These are phyloP conservation scores for Candida mattraensis DNA, from an alignment of 805 yeast species.

Conservation along the genomic window DNA sequence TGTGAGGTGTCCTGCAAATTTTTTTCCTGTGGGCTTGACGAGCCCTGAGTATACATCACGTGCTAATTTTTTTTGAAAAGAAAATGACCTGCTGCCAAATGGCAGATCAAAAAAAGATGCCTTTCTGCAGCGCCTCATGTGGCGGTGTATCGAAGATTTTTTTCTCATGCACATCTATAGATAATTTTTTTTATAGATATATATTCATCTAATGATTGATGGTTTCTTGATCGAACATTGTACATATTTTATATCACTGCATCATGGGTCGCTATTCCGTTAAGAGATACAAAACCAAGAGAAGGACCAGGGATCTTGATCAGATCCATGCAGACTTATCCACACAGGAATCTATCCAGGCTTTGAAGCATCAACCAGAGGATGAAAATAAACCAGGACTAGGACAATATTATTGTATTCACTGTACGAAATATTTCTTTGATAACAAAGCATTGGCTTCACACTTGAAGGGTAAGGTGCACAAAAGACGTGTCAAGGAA, in stretches of 20 bases:
- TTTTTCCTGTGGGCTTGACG: too few relatives aligned
- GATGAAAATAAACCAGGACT: conserved; percentile 92
- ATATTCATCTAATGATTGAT: background rate
- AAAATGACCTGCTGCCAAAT: too few relatives aligned
- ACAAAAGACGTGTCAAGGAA: conserved; percentile 81
- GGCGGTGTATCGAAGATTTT: too few relatives aligned
- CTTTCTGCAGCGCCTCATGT: too few relatives aligned
- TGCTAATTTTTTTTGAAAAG: too few relatives aligned
- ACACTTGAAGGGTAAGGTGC: conserved; percentile 76
- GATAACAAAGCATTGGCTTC: conserved; percentile 67
- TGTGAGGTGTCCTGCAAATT: too few relatives aligned
- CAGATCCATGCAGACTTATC: conserved; percentile 75
- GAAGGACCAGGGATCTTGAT: conserved; percentile 84
- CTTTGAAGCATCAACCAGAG: conserved; percentile 74
- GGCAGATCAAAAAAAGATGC: too few relatives aligned
- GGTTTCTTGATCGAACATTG: background rate
- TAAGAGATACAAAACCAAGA: conserved; percentile 83
- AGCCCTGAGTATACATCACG: too few relatives aligned
- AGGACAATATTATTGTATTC: conserved; percentile 92
- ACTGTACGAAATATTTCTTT: conserved; percentile 91
- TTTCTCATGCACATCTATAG: background rate
- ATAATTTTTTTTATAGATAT: conserved; percentile 1
- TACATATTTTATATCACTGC: background rate
- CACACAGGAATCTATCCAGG: conserved; percentile 58
- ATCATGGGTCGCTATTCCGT: conserved; percentile 86